Evolutionary conservation across 192 early-diverging fungal genomes (phyloP).

Genomic region (Coemansia sp.): DNA sequence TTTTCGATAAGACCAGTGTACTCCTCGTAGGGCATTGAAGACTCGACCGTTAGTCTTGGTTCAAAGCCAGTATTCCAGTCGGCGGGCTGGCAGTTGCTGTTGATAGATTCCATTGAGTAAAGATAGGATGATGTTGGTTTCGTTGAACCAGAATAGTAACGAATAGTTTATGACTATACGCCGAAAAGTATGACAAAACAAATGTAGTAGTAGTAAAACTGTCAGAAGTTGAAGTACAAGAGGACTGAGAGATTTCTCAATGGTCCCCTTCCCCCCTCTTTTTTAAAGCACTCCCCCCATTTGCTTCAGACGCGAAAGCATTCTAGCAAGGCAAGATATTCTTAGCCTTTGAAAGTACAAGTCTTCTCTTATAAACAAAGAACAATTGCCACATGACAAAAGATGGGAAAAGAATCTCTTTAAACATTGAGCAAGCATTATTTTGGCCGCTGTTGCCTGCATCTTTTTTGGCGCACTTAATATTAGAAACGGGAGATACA

Average conservation of each 20-base stretch:
- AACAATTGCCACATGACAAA: no score
- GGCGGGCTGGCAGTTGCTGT: not conserved
- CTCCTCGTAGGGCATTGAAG: constrained; percentile 20
- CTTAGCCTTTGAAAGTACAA: not conserved
- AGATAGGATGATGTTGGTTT: not conserved
- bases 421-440: not conserved
- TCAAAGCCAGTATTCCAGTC: constrained; percentile 9
- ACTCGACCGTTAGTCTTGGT: not conserved
- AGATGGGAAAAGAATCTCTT: not conserved
- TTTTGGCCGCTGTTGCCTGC: not conserved
- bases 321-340: no score
- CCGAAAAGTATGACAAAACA: not conserved
- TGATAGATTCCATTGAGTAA: not conserved
- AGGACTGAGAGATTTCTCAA: no score
- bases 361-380: not conserved
- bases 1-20: constrained; percentile 37
- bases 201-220: not conserved
- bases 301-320: no score
- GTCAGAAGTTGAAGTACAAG: not conserved
- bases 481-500: not conserved
- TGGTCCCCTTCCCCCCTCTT: no score
- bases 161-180: not conserved
- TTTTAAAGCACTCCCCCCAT: no score
- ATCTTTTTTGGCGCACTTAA: not conserved
- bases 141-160: not conserved